phyloP scores from a whole-genome alignment of 1,284 basidiomycete genomes.

The Gomphus sp. region DNA sequence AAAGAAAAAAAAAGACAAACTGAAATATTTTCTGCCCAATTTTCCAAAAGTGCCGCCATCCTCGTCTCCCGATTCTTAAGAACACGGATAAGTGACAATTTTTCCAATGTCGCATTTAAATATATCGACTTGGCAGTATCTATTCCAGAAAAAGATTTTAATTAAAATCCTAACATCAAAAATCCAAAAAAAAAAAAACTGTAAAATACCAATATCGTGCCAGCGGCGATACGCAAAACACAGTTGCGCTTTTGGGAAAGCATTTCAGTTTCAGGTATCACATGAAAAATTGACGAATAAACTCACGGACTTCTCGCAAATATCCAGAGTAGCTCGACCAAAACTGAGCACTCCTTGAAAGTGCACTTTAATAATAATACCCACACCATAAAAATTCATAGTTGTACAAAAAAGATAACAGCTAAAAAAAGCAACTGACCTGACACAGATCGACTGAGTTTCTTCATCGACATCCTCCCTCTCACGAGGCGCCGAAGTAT shows the following conservation, averaged over 20 bases:
- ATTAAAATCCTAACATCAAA: constrained; percentile 10
- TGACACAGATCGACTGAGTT: constrained; percentile 42
- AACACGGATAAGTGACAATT: constrained; percentile 28
- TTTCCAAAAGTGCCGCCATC: neutral
- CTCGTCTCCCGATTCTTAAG: constrained; percentile 2
- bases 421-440: constrained; percentile 28
- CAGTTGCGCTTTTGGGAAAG: constrained; percentile 43
- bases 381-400: no score
- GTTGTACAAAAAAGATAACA: neutral
- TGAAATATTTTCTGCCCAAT: neutral
- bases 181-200: constrained; percentile 5
- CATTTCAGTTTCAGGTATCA: neutral
- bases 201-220: constrained; percentile 53
- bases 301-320: constrained; percentile 63
- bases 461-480: constrained; percentile 12
- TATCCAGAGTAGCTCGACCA: constrained; percentile 81
- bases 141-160: constrained; percentile 19
- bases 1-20: neutral
- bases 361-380: constrained; percentile 35
- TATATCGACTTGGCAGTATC: constrained; percentile 62
- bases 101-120: constrained; percentile 52
- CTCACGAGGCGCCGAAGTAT: constrained; percentile 24
- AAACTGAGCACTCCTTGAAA: constrained; percentile 67
- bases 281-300: neutral
- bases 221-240: constrained; percentile 63